Evolutionary conservation across 768 basidiomycete species (phyloP).

Genomic region (Chiua virens): DNA sequence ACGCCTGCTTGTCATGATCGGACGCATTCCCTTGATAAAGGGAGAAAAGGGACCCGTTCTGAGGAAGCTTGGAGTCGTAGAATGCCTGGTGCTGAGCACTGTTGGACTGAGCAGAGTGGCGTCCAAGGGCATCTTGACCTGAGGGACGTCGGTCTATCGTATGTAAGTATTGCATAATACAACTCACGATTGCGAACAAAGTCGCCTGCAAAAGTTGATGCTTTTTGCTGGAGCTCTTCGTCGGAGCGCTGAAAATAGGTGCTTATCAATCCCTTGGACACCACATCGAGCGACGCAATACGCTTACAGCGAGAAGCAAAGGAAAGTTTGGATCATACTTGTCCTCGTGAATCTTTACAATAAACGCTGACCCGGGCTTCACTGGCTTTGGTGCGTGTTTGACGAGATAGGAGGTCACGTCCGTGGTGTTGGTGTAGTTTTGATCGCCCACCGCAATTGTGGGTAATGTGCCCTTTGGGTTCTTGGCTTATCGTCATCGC

Average conservation of each 20-base stretch:
- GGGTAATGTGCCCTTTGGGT: constrained; percentile 45
- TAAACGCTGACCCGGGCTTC: constrained; percentile 35
- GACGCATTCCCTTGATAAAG: constrained; percentile 42
- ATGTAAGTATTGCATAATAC: neutral
- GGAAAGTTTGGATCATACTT: constrained; percentile 54
- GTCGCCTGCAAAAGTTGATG: constrained; percentile 28
- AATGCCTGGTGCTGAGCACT: constrained; percentile 40
- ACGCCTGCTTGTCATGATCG: constrained; percentile 34
- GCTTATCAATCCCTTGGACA: neutral
- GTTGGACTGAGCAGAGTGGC: constrained; percentile 34
- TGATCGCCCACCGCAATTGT: constrained; percentile 38
- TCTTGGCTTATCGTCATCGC: constrained; percentile 30
- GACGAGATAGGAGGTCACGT: constrained; percentile 43
- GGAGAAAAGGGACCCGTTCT: constrained; percentile 41
- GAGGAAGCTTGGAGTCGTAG: constrained; percentile 42
- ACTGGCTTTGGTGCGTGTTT: constrained; percentile 38
- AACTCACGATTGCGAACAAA: constrained; percentile 44
- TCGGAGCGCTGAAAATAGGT: constrained; percentile 39
- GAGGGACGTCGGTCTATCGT: neutral
- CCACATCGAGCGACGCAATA: neutral
- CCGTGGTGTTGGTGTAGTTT: constrained; percentile 39
- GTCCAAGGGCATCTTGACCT: constrained; percentile 46
- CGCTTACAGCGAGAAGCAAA: constrained; percentile 39
- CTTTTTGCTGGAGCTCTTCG: constrained; percentile 43
- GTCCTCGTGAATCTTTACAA: constrained; percentile 44